A percentile compares a stretch with the other conserved stretches of the same genome.
Evolutionary conservation across 305 asterid genomes (phyloP).

Genomic region (Plantago rigida): DNA sequence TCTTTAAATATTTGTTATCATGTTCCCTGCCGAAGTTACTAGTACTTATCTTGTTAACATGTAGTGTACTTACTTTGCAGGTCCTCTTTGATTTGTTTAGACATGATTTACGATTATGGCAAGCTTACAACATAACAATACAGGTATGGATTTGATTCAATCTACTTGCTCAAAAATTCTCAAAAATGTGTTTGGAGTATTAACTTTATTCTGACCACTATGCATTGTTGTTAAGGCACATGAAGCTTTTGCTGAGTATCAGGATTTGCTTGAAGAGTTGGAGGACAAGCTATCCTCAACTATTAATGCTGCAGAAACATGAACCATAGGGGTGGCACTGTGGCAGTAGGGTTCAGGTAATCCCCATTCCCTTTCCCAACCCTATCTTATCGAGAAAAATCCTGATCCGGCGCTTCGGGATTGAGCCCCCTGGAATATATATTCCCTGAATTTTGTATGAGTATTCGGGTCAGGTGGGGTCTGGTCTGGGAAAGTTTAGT

Average conservation of each 20-base stretch:
- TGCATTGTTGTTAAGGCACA: conserved; percentile 45
- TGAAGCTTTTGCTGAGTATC: conserved; percentile 59
- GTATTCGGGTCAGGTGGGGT: too few relatives aligned
- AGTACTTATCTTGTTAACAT: conserved; percentile 11
- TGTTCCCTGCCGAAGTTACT: conserved; percentile 8
- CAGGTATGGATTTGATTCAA: conserved; percentile 43
- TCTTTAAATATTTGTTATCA: neutral
- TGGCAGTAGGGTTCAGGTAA: too few relatives aligned
- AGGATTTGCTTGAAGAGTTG: conserved; percentile 77
- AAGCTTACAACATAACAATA: conserved; percentile 69
- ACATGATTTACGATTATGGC: conserved; percentile 80
- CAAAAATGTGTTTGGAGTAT: too few relatives aligned
- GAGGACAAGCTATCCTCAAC: conserved; percentile 55
- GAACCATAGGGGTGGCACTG: conserved; percentile 12
- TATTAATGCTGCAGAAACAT: conserved; percentile 38
- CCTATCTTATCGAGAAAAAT: too few relatives aligned
- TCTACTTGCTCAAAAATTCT: neutral
- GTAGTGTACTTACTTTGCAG: conserved; percentile 36
- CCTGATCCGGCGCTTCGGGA: too few relatives aligned
- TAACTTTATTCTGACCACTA: neutral
- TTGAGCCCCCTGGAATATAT: too few relatives aligned
- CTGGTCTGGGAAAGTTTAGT: too few relatives aligned
- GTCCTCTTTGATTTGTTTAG: conserved; percentile 84
- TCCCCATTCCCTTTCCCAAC: too few relatives aligned
- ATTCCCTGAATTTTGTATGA: too few relatives aligned